These are phyloP conservation scores for Diaporthe citriasiana DNA, from an alignment of 2,329 filamentous ascomycete genomes.

Conservation along the genomic window DNA sequence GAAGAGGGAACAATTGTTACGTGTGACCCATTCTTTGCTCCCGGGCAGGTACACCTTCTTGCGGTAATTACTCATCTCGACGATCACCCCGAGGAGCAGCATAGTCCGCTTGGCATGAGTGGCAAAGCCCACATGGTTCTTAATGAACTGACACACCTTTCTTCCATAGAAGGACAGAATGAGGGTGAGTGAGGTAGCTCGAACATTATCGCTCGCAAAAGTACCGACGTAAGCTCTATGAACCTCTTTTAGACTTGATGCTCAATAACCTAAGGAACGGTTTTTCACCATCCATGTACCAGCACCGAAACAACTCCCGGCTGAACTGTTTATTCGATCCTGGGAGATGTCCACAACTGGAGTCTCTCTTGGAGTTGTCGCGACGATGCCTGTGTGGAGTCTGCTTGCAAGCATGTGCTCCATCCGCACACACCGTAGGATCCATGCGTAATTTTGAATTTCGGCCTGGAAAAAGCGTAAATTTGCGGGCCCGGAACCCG, in stretches of 20 bases:
- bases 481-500: slow-evolving; percentile 8
- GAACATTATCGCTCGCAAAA: not conserved
- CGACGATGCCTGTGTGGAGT: not conserved
- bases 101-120: not conserved
- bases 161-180: not conserved
- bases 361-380: not conserved
- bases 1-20: not conserved
- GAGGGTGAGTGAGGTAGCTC: not conserved
- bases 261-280: not conserved
- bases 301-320: no score
- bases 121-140: not conserved
- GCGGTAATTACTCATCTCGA: not conserved
- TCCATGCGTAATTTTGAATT: slow-evolving; percentile 27
- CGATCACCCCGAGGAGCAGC: not conserved
- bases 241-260: not conserved
- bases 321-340: not conserved
- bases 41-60: not conserved
- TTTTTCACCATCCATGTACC: not conserved
- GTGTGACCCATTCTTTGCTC: not conserved
- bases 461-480: slow-evolving; percentile 17
- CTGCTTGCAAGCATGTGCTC: not conserved
- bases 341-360: not conserved
- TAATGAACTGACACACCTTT: not conserved
- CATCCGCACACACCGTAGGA: not conserved
- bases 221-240: not conserved